Percentiles rank a stretch among this genome's conserved stretches.
Conservation (phyloP, 768 basidiomycete species). For the Russula lepida region DNA sequence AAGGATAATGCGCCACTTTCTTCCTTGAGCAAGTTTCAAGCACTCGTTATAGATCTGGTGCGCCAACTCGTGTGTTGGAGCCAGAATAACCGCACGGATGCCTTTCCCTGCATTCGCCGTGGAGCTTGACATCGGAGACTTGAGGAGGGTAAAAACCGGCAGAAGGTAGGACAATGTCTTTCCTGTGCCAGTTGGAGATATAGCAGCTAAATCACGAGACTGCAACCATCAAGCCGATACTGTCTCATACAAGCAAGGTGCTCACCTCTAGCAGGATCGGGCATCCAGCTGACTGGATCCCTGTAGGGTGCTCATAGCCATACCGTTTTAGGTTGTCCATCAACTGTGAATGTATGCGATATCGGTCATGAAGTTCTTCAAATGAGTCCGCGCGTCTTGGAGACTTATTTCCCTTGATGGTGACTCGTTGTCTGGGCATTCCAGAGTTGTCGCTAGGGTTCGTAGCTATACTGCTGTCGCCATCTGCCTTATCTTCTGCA, state of each 20-base stretch:
- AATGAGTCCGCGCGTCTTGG: constrained; percentile 55
- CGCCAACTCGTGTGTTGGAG: constrained; percentile 92
- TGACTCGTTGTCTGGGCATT: constrained; percentile 52
- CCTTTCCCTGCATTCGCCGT: constrained; percentile 44
- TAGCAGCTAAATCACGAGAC: constrained; percentile 83
- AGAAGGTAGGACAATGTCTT: constrained; percentile 92
- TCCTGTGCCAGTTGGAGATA: constrained; percentile 96
- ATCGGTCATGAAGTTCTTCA: constrained; percentile 46
- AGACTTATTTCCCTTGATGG: constrained; percentile 62
- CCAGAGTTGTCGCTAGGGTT: constrained; percentile 23
- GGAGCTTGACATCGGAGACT: constrained; percentile 43
- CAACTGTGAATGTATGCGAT: constrained; percentile 49
- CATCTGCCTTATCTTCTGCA: constrained; percentile 24
- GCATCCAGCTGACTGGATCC: constrained; percentile 71
- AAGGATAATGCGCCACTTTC: constrained; percentile 74
- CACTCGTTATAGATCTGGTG: constrained; percentile 93
- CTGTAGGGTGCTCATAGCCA: constrained; percentile 63
- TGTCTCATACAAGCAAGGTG: background rate
- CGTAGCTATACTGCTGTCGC: constrained; percentile 21
- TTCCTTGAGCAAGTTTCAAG: constrained; percentile 67
- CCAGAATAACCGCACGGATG: constrained; percentile 71
- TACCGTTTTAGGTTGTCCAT: constrained; percentile 54
- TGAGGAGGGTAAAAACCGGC: constrained; percentile 61
- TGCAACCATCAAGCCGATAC: constrained; percentile 24
- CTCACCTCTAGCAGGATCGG: constrained; percentile 74